Evolutionary conservation across 441 rosid genomes (phyloP), one percentile per base, ranked within the genome.

Genomic region (Pelargonium australe): DNA sequence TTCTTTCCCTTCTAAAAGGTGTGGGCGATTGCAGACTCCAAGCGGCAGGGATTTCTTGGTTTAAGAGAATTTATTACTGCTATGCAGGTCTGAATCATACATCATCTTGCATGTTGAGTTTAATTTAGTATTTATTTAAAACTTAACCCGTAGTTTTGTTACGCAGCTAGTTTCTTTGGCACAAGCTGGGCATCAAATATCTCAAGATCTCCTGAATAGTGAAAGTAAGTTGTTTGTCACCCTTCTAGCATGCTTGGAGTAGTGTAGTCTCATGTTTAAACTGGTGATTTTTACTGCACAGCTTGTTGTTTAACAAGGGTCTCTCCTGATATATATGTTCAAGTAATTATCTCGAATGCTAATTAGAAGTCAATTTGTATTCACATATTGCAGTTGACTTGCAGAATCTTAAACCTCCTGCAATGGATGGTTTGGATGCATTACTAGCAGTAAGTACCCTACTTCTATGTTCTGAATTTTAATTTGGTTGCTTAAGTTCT

Each of bases 1-100:
- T 65, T 68, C 17, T 14, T 47, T 65, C 64, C 4, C 76, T 73
- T 67, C 16, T 47, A 10, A 64, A 73, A 95, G 99, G 86, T 89
- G 43, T 95, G 99, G 99, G 96, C 96, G 10, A 86, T 85, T 76
- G 89, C 96, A 49, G 96, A 91, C 85, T 84, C 94, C 34, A 94
- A 85, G 80, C 75, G 91, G 20, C 96, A 88, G 47, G 95, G 97
- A 67, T 94, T 79, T 77, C 95, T 91, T 68, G 91, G 92, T 70
- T 83, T 91, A 72, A 80, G 62, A 63, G 99, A 94, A 68, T 94
- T 91, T 75, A 72, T 88, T 14, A 71, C 73, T 71, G 88, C 96
- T 55, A 94, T 94, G 97, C 95, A 91, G 96, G 94, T 91, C 75
- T 40, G 49, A 23, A 13, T 68, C 13, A 12, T 71, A 11, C 8